phyloP scores from a whole-genome alignment of 495 filamentous ascomycete genomes.

The Aspergillus baeticus region DNA sequence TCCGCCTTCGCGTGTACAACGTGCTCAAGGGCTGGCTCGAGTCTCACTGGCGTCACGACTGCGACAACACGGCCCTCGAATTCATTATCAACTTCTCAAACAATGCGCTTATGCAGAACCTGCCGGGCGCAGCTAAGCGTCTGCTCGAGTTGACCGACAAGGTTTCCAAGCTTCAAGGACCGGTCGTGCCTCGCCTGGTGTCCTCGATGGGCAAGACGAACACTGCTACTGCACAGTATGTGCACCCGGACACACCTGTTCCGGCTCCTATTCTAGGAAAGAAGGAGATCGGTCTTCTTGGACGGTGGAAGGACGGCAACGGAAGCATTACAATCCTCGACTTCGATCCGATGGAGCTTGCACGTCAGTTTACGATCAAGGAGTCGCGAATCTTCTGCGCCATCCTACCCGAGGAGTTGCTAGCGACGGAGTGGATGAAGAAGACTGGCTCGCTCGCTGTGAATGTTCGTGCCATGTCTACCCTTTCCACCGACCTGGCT shows the following conservation, averaged over 20 bases:
- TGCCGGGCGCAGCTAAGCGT: constrained; percentile 77
- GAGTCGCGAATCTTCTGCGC: constrained; percentile 91
- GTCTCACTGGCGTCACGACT: constrained; percentile 85
- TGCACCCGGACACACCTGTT: constrained; percentile 67
- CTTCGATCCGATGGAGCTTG: constrained; percentile 89
- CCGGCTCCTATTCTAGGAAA: constrained; percentile 70
- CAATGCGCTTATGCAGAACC: constrained; percentile 59
- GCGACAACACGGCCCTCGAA: constrained; percentile 70
- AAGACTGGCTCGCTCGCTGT: constrained; percentile 72
- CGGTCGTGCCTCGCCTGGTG: constrained; percentile 79
- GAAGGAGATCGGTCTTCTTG: constrained; percentile 71
- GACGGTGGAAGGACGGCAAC: constrained; percentile 71
- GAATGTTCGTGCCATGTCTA: constrained; percentile 95
- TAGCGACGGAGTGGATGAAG: constrained; percentile 92
- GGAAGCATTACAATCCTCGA: constrained; percentile 75
- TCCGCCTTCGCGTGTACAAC: constrained; percentile 91
- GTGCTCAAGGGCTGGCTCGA: constrained; percentile 97
- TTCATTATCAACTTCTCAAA: constrained; percentile 78
- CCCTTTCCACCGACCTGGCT: constrained; percentile 84
- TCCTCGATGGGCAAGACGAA: constrained; percentile 88
- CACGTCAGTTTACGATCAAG: constrained; percentile 90
- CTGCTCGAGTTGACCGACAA: constrained; percentile 77
- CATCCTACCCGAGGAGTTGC: constrained; percentile 90
- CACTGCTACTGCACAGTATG: constrained; percentile 65
- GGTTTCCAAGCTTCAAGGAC: constrained; percentile 72